Evolutionary conservation across 306 rosid genomes (phyloP).

Genomic region (Rosa lucieae): DNA sequence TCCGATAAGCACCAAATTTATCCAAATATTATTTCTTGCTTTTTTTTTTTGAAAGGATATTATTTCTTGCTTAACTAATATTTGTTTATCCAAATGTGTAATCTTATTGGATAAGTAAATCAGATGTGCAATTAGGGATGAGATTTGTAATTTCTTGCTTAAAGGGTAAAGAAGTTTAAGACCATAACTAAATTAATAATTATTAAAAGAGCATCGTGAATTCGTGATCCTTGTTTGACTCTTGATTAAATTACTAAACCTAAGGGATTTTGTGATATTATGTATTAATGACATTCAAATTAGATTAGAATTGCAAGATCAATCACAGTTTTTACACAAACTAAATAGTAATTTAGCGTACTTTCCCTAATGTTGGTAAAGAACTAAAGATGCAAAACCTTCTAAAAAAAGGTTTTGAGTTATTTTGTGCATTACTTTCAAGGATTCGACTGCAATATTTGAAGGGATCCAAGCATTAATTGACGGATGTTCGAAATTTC

Average conservation of each 20-base stretch:
- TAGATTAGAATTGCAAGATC: background rate
- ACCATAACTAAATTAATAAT: no score
- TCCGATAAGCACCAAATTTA: background rate
- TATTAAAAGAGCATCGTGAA: background rate
- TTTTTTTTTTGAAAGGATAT: background rate
- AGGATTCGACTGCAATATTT: no score
- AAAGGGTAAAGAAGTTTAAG: background rate
- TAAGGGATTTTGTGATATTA: background rate
- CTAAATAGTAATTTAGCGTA: no score
- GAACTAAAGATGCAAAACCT: no score
- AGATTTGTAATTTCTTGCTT: background rate
- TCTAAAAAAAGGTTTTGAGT: no score
- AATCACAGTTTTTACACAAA: no score
- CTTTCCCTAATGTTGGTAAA: no score
- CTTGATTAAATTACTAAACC: background rate
- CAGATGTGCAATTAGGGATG: background rate
- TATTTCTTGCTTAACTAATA: background rate
- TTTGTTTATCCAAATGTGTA: background rate
- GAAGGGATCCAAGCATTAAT: no score
- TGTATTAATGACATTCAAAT: background rate
- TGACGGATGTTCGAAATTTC: no score
- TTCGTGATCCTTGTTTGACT: background rate
- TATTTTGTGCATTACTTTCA: no score
- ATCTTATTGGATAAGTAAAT: background rate
- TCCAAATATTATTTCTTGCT: background rate